Percentiles rank a stretch among this genome's conserved stretches.
Evolutionary conservation across 2,329 filamentous ascomycete species (phyloP).

Genomic region (Calcarisporium arbuscula): DNA sequence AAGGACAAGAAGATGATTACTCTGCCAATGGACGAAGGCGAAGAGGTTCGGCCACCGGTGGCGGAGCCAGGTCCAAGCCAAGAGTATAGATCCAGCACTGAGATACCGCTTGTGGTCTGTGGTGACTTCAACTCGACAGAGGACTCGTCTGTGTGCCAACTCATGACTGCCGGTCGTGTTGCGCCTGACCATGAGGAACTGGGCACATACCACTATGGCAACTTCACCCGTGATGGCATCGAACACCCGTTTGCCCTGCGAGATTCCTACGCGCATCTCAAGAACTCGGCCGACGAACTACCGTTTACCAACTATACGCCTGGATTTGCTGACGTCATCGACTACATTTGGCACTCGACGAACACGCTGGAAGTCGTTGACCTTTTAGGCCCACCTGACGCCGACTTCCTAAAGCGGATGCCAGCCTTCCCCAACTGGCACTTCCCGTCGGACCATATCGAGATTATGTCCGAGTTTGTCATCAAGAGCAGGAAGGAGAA

Average conservation of each 20-base stretch:
- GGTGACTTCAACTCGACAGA: slow-evolving; percentile 93
- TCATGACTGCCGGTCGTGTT: slow-evolving; percentile 75
- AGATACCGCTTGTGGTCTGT: slow-evolving; percentile 86
- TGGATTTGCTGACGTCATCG: slow-evolving; percentile 84
- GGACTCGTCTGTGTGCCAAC: slow-evolving; percentile 84
- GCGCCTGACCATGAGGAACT: slow-evolving; percentile 76
- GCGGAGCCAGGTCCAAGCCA: slow-evolving; percentile 71
- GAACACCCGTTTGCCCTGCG: slow-evolving; percentile 91
- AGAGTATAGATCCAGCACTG: slow-evolving; percentile 77
- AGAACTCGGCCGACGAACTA: slow-evolving; percentile 75
- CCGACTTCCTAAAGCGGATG: slow-evolving; percentile 76
- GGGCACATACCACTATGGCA: slow-evolving; percentile 77
- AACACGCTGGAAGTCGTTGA: slow-evolving; percentile 80
- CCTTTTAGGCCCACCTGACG: slow-evolving; percentile 79
- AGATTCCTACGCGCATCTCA: slow-evolving; percentile 79
- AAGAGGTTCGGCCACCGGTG: slow-evolving; percentile 44
- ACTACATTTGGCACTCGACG: slow-evolving; percentile 97
- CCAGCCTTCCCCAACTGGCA: slow-evolving; percentile 92
- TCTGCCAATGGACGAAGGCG: slow-evolving; percentile 38
- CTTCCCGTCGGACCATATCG: slow-evolving; percentile 89
- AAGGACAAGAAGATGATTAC: slow-evolving; percentile 68
- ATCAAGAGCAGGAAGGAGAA: slow-evolving; percentile 84
- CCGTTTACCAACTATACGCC: slow-evolving; percentile 97
- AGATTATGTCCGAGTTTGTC: slow-evolving; percentile 81
- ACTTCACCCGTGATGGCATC: slow-evolving; percentile 87